Evolutionary conservation across 495 filamentous ascomycete genomes (phyloP).

Genomic region (Neurospora intermedia): DNA sequence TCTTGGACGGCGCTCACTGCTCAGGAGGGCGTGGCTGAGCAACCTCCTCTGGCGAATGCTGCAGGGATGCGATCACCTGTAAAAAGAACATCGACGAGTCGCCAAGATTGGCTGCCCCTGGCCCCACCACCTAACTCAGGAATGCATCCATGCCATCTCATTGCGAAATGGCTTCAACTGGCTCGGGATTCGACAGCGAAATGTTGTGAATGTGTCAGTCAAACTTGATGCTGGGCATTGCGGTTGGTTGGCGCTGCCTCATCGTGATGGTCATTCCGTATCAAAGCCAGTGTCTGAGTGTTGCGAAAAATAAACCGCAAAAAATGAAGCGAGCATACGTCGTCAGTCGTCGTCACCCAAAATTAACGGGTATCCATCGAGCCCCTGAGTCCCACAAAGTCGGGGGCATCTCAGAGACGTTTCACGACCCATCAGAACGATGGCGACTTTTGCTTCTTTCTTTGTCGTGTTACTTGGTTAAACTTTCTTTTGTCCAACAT

Average conservation of each 20-base stretch:
- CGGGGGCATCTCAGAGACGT: background rate
- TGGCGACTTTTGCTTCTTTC: background rate
- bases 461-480: background rate
- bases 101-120: background rate
- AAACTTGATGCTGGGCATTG: background rate
- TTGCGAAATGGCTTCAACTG: background rate
- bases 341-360: background rate
- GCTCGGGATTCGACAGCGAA: background rate
- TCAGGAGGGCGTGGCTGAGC: background rate
- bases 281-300: background rate
- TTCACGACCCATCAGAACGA: background rate
- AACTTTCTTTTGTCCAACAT: background rate
- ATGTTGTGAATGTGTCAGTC: background rate
- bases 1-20: background rate
- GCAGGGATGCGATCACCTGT: background rate
- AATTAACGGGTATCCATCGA: background rate
- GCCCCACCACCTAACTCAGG: background rate
- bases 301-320: background rate
- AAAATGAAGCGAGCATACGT: background rate
- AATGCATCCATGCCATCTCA: background rate
- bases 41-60: background rate
- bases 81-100: background rate
- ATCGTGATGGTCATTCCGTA: background rate
- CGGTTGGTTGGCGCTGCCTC: background rate
- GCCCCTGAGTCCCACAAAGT: background rate